Conservation (phyloP, 768 basidiomycete genomes). For the Royoungia palumana region DNA sequence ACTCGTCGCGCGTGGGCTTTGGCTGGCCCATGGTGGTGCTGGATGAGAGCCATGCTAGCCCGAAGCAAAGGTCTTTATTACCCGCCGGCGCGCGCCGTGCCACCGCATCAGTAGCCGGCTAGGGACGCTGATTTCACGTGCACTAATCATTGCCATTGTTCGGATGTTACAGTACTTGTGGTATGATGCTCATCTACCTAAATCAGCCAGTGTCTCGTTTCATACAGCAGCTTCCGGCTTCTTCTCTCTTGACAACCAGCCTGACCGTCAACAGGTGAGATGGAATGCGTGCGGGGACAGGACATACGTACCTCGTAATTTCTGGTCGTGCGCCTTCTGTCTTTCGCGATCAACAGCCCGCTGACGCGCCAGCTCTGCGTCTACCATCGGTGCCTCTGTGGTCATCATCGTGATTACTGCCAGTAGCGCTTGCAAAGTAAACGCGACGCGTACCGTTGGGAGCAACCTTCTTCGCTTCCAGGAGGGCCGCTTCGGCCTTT, state of each 20-base stretch:
- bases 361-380: constrained; percentile 63
- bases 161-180: constrained; percentile 12
- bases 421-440: neutral
- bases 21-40: constrained; percentile 27
- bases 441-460: constrained; percentile 45
- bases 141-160: neutral
- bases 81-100: too few species aligned
- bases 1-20: constrained; percentile 20
- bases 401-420: neutral
- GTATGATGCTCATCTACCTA: constrained; percentile 16
- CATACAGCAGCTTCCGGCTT: constrained; percentile 13
- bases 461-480: constrained; percentile 62
- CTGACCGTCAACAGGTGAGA: constrained; percentile 16
- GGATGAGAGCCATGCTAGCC: neutral
- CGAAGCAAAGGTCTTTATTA: too few species aligned
- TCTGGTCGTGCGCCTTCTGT: constrained; percentile 62
- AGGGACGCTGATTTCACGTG: constrained; percentile 11
- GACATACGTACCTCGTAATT: constrained; percentile 59
- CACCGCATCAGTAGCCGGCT: too few species aligned
- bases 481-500: constrained; percentile 61
- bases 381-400: constrained; percentile 54
- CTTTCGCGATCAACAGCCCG: constrained; percentile 63
- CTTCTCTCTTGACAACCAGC: constrained; percentile 34
- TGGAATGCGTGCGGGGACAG: neutral
- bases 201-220: neutral